Percentiles rank a stretch among this genome's conserved stretches.
These are phyloP conservation scores for Diaporthe sp. DNA, from an alignment of 2,329 filamentous ascomycete species.

Conservation along the genomic window DNA sequence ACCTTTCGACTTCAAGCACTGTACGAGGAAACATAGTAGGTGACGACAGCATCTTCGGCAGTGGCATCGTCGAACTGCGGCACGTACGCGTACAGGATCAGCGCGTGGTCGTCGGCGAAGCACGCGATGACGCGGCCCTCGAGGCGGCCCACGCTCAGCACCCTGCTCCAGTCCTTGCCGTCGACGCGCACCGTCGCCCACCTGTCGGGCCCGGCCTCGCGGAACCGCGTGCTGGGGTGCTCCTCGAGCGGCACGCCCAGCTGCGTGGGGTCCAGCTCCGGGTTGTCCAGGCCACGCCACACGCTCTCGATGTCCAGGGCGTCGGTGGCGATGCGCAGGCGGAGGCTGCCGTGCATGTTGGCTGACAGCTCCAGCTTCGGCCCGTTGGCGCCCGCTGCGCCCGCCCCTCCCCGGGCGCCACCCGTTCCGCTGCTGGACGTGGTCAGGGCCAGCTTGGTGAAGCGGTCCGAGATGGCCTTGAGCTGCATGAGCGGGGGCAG, in stretches of 20 bases:
- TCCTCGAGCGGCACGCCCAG: slow-evolving; percentile 80
- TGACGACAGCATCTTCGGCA: slow-evolving; percentile 80
- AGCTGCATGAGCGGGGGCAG: slow-evolving; percentile 89
- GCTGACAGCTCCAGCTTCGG: slow-evolving; percentile 88
- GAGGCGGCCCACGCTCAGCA: slow-evolving; percentile 91
- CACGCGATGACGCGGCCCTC: slow-evolving; percentile 95
- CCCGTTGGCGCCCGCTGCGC: slow-evolving; percentile 47
- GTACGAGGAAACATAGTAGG: slow-evolving; percentile 61
- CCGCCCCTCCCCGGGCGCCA: slow-evolving; percentile 41
- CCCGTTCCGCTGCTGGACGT: slow-evolving; percentile 43
- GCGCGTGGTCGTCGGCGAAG: slow-evolving; percentile 83
- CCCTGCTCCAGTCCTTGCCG: slow-evolving; percentile 92
- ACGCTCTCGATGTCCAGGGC: slow-evolving; percentile 86
- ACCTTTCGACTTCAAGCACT: slow-evolving; percentile 47
- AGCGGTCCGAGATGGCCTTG: slow-evolving; percentile 94
- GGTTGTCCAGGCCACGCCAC: slow-evolving; percentile 90
- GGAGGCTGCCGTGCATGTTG: slow-evolving; percentile 93
- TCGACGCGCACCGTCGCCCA: slow-evolving; percentile 95
- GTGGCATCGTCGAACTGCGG: slow-evolving; percentile 76
- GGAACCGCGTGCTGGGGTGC: slow-evolving; percentile 86
- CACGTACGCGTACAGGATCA: slow-evolving; percentile 88
- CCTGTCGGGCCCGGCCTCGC: slow-evolving; percentile 80
- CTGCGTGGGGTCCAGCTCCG: slow-evolving; percentile 84
- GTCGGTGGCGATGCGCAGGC: slow-evolving; percentile 85
- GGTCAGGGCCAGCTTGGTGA: slow-evolving; percentile 81